These are phyloP conservation scores for Trichosanthes cucumerina DNA, from an alignment of 306 rosid species.

Conservation along the genomic window DNA sequence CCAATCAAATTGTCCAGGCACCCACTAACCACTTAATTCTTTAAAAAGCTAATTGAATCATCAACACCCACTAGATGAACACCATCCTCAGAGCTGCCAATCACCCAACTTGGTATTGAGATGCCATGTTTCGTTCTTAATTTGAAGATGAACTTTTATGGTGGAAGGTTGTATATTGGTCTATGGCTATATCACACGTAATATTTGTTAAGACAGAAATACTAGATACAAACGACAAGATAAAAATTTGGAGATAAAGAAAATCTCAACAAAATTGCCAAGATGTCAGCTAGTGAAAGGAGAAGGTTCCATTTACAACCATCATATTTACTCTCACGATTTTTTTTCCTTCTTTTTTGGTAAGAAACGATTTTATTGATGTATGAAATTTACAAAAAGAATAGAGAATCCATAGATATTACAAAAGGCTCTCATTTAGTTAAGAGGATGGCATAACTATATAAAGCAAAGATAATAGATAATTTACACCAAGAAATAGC, in stretches of 20 bases:
- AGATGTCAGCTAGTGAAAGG: not conserved
- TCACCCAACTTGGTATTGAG: not conserved
- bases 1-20: not conserved
- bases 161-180: not conserved
- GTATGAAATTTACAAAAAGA: no score
- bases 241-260: not conserved
- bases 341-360: no score
- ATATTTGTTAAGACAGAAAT: not conserved
- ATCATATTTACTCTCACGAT: not conserved
- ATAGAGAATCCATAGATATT: no score
- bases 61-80: not conserved
- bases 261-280: not conserved
- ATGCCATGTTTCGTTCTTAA: not conserved
- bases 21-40: not conserved
- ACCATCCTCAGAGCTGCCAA: not conserved
- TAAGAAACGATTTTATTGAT: no score
- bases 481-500: not conserved
- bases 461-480: no score
- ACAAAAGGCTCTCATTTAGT: no score
- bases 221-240: not conserved
- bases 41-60: not conserved
- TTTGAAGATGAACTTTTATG: not conserved
- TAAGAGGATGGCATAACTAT: no score
- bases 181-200: not conserved
- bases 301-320: not conserved